Base-by-base conservation (phyloP, 768 basidiomycete species). In the Naganishia onofrii region DNA sequence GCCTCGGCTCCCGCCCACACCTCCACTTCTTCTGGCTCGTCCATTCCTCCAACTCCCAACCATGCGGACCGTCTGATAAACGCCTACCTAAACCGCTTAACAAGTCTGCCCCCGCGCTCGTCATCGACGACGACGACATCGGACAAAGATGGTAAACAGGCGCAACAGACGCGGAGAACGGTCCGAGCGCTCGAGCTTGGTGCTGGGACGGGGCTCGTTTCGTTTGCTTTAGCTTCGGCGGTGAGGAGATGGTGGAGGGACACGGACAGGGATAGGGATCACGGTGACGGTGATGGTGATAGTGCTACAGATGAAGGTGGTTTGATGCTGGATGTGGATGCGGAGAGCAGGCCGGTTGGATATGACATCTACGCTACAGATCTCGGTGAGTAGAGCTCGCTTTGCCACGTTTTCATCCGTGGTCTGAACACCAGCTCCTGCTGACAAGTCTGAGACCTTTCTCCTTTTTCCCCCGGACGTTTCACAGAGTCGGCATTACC, bases 131-230 rank as follows among this genome's bases (percentile, higher is more conserved):
- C n/a, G n/a, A n/a, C n/a, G n/a, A n/a, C n/a, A n/a, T n/a, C n/a
- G n/a, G n/a, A n/a, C n/a, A n/a, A 2, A 42, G 15, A 42, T 42
- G 42, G 7, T 42, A 17, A 42, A n/a, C n/a, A n/a, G n/a, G n/a
- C n/a, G n/a, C 55, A 19, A 8, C 34, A 42, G 34, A 15, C 48
- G 13, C 51, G 36, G 28, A 44, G 56, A 10, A 58, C 52, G 17
- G 26, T 48, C 31, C 29, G 63, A 31, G 82, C 90, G 38, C 71
- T 93, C 44, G 92, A 94, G 77, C 81, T 93, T 29, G 92, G 92
- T 89, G 70, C 31, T 83, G 93, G 93, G 8, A 93, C 89, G 0
- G 93, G 93, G 23, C 85, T 95, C 8, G 89, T 92, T 15, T 86
- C 90, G 0, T 81, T 93, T 21, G 84, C 85, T 7, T 77, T 94